Evolutionary conservation across 2,329 filamentous ascomycete genomes (phyloP), one percentile per base, ranked within the genome.

Genomic region (Acephala macrosclerotiorum): DNA sequence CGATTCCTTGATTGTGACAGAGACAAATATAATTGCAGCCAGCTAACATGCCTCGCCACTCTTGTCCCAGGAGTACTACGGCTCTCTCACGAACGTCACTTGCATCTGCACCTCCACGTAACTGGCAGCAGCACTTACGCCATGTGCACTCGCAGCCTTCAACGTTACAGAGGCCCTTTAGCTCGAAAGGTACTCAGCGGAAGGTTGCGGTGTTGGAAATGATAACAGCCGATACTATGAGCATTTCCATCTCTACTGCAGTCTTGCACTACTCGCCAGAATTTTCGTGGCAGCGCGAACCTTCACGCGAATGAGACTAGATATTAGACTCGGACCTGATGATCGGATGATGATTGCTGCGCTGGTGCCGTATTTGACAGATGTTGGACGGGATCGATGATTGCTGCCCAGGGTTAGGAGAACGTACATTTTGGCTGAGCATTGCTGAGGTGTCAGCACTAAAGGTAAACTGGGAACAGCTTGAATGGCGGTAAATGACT

Each of bases 161-260:
- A 79, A 77, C 2, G 69, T 79, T 36, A 76, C 74, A 12, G 75
- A 81, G 51, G 72, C 75, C 11, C 63, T 81, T 29, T 79, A 75
- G 20, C 80, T 80, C 1, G 80, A 81, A 67, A 83, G 81, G 68
- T 74, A 78, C 55, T 81, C 80, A 2, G 63, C 72, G 16, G 77
- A 79, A 20, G 71, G 73, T 45, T 83, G 81, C 62, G 74, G 75
- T 35, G 77, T 75, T 1, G 79, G 22, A 2, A 63, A 56, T 9
- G 62, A 67, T 20, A 62, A 40, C 36, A 51, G 25, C 12, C 57
- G 64, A n/a, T 61, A 61, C 22, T 55, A 49, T 35, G 40, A 36
- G n/a, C 58, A 61, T n/a, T 53, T 61, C 20, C 58, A 61, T 22
- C 26, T 42, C 12, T 60, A 58, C 22, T 42, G 26, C 14, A 57